These are phyloP conservation scores for Sphaerulina vaccinii DNA, from an alignment of 2,329 filamentous ascomycete genomes.

Conservation along the genomic window DNA sequence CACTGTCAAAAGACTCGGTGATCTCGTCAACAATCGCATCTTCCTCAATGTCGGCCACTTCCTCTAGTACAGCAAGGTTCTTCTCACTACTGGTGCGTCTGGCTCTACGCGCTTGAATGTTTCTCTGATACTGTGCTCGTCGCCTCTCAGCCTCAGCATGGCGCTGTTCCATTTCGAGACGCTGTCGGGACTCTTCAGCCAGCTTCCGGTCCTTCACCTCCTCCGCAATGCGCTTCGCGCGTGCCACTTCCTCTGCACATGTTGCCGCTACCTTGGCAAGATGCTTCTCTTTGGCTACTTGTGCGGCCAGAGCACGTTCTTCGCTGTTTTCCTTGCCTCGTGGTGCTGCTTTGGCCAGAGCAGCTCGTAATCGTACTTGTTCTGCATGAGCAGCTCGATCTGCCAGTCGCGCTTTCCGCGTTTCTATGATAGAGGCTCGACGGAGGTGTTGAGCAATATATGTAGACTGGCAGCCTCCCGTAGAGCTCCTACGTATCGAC, in stretches of 20 bases:
- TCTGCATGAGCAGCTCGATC: constrained; percentile 80
- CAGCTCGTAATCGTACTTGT: constrained; percentile 74
- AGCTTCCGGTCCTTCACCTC: constrained; percentile 78
- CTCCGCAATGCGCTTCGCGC: constrained; percentile 79
- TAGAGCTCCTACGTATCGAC: constrained; percentile 46
- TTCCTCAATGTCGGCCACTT: constrained; percentile 49
- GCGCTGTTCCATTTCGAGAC: constrained; percentile 74
- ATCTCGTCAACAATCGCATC: constrained; percentile 39
- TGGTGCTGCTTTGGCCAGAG: constrained; percentile 68
- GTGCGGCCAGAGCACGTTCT: constrained; percentile 73
- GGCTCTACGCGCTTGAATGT: constrained; percentile 48
- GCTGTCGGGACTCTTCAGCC: constrained; percentile 67
- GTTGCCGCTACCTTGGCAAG: constrained; percentile 76
- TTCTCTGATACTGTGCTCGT: constrained; percentile 55
- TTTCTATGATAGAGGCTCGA: constrained; percentile 76
- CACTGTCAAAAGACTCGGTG: constrained; percentile 48
- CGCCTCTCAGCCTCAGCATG: constrained; percentile 74
- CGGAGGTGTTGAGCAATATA: constrained; percentile 76
- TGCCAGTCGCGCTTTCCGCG: constrained; percentile 74
- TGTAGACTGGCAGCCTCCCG: constrained; percentile 61
- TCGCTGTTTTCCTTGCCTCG: constrained; percentile 62
- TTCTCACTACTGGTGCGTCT: constrained; percentile 49
- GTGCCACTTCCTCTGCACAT: constrained; percentile 79
- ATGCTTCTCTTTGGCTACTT: constrained; percentile 75
- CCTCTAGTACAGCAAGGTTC: constrained; percentile 51